A percentile compares a stretch with the other conserved stretches of the same genome.
Conservation (phyloP, 306 rosid species). For the Dryas alaskensis region DNA sequence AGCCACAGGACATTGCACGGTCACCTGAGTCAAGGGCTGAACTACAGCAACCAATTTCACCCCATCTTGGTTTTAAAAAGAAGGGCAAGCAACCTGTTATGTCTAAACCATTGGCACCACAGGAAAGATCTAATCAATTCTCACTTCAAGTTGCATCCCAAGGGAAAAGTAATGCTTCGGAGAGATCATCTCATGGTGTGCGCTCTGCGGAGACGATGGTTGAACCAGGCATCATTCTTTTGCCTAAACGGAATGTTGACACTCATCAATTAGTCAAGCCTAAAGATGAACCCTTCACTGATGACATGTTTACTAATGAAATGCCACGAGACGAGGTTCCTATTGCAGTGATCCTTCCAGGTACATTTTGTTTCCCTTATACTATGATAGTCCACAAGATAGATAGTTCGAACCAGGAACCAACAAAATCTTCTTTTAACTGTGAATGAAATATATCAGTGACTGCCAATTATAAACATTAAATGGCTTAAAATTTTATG, state of each 20-base stretch:
- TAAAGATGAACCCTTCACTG: constrained; percentile 78
- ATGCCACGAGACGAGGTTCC: constrained; percentile 42
- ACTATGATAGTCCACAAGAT: not conserved
- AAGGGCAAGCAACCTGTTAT: constrained; percentile 69
- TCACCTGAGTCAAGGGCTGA: constrained; percentile 38
- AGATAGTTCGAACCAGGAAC: constrained; percentile 7
- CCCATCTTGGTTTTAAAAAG: constrained; percentile 32
- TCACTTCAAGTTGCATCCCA: constrained; percentile 33
- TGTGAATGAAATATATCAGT: not conserved
- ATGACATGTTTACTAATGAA: constrained; percentile 43
- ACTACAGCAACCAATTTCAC: constrained; percentile 20
- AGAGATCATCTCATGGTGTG: constrained; percentile 26
- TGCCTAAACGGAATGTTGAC: constrained; percentile 31
- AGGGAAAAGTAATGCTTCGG: constrained; percentile 33
- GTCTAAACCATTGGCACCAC: constrained; percentile 5
- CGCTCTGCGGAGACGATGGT: constrained; percentile 38
- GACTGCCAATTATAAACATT: not conserved
- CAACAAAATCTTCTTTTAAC: not conserved
- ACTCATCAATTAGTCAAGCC: constrained; percentile 50
- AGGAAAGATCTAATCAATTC: not conserved
- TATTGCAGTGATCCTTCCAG: constrained; percentile 58
- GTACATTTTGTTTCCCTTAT: constrained; percentile 33
- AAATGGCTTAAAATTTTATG: not conserved
- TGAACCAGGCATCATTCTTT: constrained; percentile 30
- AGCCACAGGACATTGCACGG: constrained; percentile 25